These are phyloP conservation scores for Betula pendula DNA, from an alignment of 306 rosid genomes.

Conservation along the genomic window DNA sequence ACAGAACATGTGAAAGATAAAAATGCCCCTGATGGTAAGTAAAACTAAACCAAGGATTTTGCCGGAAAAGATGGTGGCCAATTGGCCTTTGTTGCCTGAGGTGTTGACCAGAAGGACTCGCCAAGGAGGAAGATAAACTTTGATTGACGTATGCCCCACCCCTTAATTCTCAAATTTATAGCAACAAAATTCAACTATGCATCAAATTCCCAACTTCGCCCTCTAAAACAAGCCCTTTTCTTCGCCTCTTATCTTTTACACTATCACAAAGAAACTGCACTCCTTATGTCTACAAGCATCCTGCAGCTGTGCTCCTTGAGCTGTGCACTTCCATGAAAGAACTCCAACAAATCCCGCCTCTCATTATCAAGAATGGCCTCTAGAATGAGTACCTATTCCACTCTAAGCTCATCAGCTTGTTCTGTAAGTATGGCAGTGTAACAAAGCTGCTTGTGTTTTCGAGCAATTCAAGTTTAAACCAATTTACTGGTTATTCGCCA, in stretches of 20 bases:
- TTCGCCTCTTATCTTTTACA: slow-evolving; percentile 21
- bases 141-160: no score
- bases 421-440: slow-evolving; percentile 64
- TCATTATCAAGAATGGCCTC: slow-evolving; percentile 65
- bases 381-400: slow-evolving; percentile 67
- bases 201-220: slow-evolving; percentile 11
- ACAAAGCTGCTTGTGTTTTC: slow-evolving; percentile 64
- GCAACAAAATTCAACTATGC: no score
- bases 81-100: no score
- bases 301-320: slow-evolving; percentile 75
- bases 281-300: slow-evolving; percentile 84
- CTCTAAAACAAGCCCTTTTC: slow-evolving; percentile 3
- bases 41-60: no score
- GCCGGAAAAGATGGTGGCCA: no score
- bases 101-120: no score
- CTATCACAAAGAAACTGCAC: slow-evolving; percentile 63
- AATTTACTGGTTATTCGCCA: neutral
- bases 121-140: no score
- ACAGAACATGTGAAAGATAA: no score
- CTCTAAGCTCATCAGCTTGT: slow-evolving; percentile 76
- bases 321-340: slow-evolving; percentile 66
- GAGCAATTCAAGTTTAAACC: slow-evolving; percentile 20
- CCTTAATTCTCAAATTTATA: no score
- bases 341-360: slow-evolving; percentile 75
- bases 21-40: no score